Percentiles rank a stretch among this genome's conserved stretches.
These are phyloP conservation scores for Plasmopara viticola DNA, from an alignment of 352 stramenopile genomes.

Conservation along the genomic window DNA sequence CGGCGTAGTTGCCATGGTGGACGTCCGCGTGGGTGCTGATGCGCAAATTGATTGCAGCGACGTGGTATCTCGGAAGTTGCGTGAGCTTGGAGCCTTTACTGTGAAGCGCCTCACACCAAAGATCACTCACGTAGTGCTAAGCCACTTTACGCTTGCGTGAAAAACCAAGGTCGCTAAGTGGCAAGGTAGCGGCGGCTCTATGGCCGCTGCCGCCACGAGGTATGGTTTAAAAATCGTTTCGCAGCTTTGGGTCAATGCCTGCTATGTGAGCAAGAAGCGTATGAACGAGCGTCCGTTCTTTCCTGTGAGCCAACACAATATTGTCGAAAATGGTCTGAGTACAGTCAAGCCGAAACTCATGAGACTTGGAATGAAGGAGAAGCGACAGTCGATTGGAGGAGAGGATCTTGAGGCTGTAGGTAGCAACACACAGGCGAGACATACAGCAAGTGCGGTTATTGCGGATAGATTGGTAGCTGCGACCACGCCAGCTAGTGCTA, in stretches of 20 bases:
- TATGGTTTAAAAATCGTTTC: constrained; percentile 70
- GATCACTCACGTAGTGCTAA: constrained; percentile 75
- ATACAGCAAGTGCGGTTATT: not conserved
- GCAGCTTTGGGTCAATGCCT: constrained; percentile 81
- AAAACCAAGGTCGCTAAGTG: constrained; percentile 70
- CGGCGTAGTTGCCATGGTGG: constrained; percentile 65
- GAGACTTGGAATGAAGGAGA: not conserved
- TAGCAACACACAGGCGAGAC: not conserved
- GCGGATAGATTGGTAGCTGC: not conserved
- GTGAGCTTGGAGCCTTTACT: constrained; percentile 54
- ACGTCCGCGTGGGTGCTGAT: constrained; percentile 61
- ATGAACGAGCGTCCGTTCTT: constrained; percentile 75
- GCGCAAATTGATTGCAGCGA: constrained; percentile 76
- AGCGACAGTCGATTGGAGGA: constrained; percentile 19
- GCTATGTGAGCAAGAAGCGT: constrained; percentile 57
- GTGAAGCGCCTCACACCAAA: constrained; percentile 58
- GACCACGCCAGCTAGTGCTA: constrained; percentile 15
- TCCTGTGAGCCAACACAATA: constrained; percentile 45
- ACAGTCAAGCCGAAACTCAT: constrained; percentile 10
- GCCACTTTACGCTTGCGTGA: constrained; percentile 56
- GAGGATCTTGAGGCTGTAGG: constrained; percentile 3
- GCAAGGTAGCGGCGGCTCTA: constrained; percentile 34
- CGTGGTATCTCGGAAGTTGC: constrained; percentile 58
- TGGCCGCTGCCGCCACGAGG: constrained; percentile 20
- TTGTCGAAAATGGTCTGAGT: not conserved